Evolutionary conservation across 1,139 yeast genomes (phyloP), one percentile per base, ranked within the genome.

Genomic region (Yamadazyma triangularis): DNA sequence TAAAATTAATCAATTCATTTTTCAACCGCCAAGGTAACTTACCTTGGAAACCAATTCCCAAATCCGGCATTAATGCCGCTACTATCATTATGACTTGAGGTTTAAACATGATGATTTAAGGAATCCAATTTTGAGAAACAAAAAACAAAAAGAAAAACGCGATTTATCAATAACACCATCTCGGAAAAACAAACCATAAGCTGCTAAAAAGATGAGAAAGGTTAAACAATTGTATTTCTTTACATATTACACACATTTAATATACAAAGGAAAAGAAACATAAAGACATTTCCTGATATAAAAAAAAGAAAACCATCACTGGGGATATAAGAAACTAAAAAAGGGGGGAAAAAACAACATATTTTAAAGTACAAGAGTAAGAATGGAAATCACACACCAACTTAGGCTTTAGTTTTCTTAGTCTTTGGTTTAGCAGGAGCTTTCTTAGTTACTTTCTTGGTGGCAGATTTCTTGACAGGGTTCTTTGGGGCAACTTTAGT

Each of bases 41-140:
- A 2, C 96, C 96, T 31, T 79, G 71, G 50, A 61, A 64, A 0
- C 99, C 99, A 30, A 91, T 91, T 0, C 97, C 98, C 42, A 78
- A 64, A 1, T 69, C 70, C 1, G 96, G 95, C 40, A 76, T 53
- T 28, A 91, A 61, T 0, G 95, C 94, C 0, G 98, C 98, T 21
- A 91, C 94, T 4, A 91, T 75, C 21, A 80, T 58, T 2, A 81
- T 71, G 2, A 82, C 61, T 12, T 18, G 20, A 7, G 73, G 25
- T 28, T 30, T 38, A 18, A 7, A 18, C 20, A 18, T 18, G 6
- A 9, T 18, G 8, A 18, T 7, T 18, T 18, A 18, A 18, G 8
- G 9, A 18, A 24, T 9, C 15, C 7, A 4, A 16, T 16, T n/a
- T n/a, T n/a, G n/a, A n/a, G n/a, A n/a, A n/a, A n/a, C n/a, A n/a